phyloP scores from a whole-genome alignment of 192 early-diverging fungal genomes.

The Rhizoclosmatium globosum region DNA sequence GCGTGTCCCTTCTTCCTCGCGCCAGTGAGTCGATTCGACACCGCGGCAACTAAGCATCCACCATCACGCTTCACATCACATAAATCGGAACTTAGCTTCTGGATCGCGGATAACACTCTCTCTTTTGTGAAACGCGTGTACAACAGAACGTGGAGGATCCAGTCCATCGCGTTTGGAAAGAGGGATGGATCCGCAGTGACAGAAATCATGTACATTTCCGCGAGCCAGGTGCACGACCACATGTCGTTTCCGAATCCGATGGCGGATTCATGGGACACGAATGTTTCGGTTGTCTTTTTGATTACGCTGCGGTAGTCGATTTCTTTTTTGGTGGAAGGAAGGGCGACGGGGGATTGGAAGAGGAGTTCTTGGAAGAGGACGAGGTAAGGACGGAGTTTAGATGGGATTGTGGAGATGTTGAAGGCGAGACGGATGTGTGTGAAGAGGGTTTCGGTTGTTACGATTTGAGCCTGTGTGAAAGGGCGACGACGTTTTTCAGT shows the following conservation, averaged over 20 bases:
- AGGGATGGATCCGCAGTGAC: slow-evolving; percentile 36
- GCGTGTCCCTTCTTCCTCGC: not conserved
- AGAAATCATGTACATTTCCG: slow-evolving; percentile 54
- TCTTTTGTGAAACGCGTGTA: slow-evolving; percentile 75
- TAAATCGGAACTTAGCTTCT: slow-evolving; percentile 76
- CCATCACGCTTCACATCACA: slow-evolving; percentile 74
- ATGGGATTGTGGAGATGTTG: slow-evolving; percentile 62
- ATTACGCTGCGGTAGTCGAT: slow-evolving; percentile 53
- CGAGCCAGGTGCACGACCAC: slow-evolving; percentile 52
- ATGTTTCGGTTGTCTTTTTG: slow-evolving; percentile 59
- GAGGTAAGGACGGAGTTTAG: slow-evolving; percentile 70
- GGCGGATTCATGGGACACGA: slow-evolving; percentile 60
- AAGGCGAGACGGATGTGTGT: slow-evolving; percentile 63
- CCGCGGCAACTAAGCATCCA: slow-evolving; percentile 56
- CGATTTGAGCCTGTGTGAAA: slow-evolving; percentile 63
- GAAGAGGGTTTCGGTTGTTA: slow-evolving; percentile 75
- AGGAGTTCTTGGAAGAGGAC: slow-evolving; percentile 82
- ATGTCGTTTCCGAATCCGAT: slow-evolving; percentile 59
- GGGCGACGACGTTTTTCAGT: slow-evolving; percentile 37
- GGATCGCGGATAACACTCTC: slow-evolving; percentile 70
- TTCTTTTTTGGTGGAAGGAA: slow-evolving; percentile 8
- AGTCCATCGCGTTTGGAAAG: slow-evolving; percentile 34
- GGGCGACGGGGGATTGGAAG: slow-evolving; percentile 54
- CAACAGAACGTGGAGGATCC: slow-evolving; percentile 56
- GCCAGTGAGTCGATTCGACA: slow-evolving; percentile 43